These are phyloP conservation scores for Epipyxis sp. DNA, from an alignment of 108 stramenopile species.

Conservation along the genomic window DNA sequence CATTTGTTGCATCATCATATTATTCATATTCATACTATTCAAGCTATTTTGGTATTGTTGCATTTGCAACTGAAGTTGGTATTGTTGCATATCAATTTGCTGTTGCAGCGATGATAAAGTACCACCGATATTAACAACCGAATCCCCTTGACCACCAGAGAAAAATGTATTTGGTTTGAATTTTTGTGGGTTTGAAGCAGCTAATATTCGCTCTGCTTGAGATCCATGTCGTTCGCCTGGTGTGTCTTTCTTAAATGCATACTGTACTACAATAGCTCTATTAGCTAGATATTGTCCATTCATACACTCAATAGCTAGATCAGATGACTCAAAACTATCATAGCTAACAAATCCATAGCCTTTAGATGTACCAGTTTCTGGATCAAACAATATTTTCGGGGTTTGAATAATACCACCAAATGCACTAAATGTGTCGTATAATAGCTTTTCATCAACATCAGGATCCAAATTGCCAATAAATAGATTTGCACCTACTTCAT, in stretches of 20 bases:
- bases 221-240: slow-evolving; percentile 87
- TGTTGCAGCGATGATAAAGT: background rate
- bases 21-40: slow-evolving; percentile 7
- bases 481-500: slow-evolving; percentile 94
- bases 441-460: slow-evolving; percentile 92
- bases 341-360: slow-evolving; percentile 92
- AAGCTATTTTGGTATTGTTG: background rate
- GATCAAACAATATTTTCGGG: slow-evolving; percentile 82
- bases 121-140: background rate
- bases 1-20: background rate
- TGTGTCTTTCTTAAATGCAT: slow-evolving; percentile 91
- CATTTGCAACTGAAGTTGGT: background rate
- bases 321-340: slow-evolving; percentile 86
- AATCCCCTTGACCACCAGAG: slow-evolving; percentile 21
- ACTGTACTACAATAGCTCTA: slow-evolving; percentile 89
- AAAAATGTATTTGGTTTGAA: slow-evolving; percentile 20
- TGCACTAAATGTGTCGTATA: slow-evolving; percentile 95
- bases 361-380: slow-evolving; percentile 72
- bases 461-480: slow-evolving; percentile 92
- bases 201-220: slow-evolving; percentile 93
- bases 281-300: slow-evolving; percentile 92
- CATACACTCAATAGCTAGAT: slow-evolving; percentile 97
- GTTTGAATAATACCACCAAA: slow-evolving; percentile 89
- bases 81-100: background rate
- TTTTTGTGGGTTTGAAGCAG: slow-evolving; percentile 52